Evolutionary conservation across 2,329 filamentous ascomycete genomes (phyloP).

Genomic region (Arthrobotrys pseudoclavata): DNA sequence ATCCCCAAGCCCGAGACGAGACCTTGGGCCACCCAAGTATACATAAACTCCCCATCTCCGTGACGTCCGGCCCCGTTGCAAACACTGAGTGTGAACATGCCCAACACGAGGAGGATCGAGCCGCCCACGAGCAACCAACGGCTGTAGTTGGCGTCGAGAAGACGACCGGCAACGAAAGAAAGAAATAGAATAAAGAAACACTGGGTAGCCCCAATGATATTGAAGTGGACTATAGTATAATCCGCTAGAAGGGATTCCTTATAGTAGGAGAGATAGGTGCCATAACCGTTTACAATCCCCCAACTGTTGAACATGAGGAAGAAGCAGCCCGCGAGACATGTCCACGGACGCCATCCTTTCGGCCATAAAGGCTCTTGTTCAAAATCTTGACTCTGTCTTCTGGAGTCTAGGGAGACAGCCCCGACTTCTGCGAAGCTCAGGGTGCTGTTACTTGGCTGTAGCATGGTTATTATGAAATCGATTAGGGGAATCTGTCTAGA

Average conservation of each 20-base stretch:
- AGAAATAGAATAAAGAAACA: conserved; percentile 58
- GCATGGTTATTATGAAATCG: conserved; percentile 4
- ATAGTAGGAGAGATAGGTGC: conserved; percentile 54
- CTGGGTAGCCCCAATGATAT: conserved; percentile 53
- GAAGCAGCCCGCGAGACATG: conserved; percentile 54
- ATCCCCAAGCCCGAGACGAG: conserved; percentile 47
- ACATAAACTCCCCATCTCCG: conserved; percentile 33
- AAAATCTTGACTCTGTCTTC: conserved; percentile 10
- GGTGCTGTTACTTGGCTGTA: conserved; percentile 31
- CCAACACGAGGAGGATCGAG: conserved; percentile 36
- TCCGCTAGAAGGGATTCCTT: conserved; percentile 33
- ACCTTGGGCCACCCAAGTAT: conserved; percentile 45
- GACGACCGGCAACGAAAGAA: conserved; percentile 49
- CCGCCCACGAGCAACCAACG: conserved; percentile 41
- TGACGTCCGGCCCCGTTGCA: conserved; percentile 26
- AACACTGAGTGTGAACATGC: conserved; percentile 46
- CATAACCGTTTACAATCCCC: conserved; percentile 58
- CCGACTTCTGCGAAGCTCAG: conserved; percentile 36
- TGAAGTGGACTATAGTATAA: conserved; percentile 46
- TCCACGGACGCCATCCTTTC: conserved; percentile 51
- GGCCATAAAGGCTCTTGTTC: conserved; percentile 37
- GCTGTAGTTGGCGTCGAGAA: conserved; percentile 57
- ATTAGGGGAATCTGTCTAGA: conserved; percentile 12
- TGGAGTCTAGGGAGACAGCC: conserved; percentile 20
- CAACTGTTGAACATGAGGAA: conserved; percentile 60